Percentiles rank a stretch among this genome's conserved stretches.
These are phyloP conservation scores for Globisporangium parvum DNA, from an alignment of 352 stramenopile genomes.

Conservation along the genomic window DNA sequence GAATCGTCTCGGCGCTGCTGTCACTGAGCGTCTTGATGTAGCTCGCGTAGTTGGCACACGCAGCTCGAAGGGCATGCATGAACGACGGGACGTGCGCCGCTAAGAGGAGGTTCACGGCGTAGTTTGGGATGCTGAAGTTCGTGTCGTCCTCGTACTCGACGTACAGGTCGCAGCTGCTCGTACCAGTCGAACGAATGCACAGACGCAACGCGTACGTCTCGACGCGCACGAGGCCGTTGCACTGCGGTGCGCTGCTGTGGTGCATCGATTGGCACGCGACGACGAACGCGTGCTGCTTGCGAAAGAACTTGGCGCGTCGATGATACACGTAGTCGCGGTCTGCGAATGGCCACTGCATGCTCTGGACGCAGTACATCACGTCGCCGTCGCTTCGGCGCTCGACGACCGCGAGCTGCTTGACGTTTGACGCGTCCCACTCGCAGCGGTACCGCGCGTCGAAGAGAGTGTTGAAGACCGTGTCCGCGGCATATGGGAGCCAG, in stretches of 20 bases:
- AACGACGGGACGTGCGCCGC: slow-evolving; percentile 49
- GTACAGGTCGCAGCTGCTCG: slow-evolving; percentile 61
- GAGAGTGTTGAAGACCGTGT: slow-evolving; percentile 64
- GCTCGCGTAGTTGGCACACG: slow-evolving; percentile 47
- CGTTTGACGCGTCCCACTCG: slow-evolving; percentile 39
- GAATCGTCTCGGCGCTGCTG: slow-evolving; percentile 30
- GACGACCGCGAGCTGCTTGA: slow-evolving; percentile 39
- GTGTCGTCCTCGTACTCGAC: slow-evolving; percentile 78
- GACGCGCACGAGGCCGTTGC: slow-evolving; percentile 41
- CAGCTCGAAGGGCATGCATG: slow-evolving; percentile 46
- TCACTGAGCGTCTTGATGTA: slow-evolving; percentile 42
- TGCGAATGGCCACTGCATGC: slow-evolving; percentile 61
- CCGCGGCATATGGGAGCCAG: slow-evolving; percentile 59
- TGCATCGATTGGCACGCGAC: slow-evolving; percentile 53
- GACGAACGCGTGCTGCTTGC: slow-evolving; percentile 50
- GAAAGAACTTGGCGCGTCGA: slow-evolving; percentile 51
- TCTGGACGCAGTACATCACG: slow-evolving; percentile 55
- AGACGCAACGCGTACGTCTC: slow-evolving; percentile 56
- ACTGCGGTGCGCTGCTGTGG: slow-evolving; percentile 36
- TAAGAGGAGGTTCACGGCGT: slow-evolving; percentile 53
- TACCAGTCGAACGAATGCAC: slow-evolving; percentile 50
- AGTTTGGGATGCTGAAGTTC: slow-evolving; percentile 72
- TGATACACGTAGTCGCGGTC: slow-evolving; percentile 79
- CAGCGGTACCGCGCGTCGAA: slow-evolving; percentile 54
- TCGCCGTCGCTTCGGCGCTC: slow-evolving; percentile 41